Evolutionary conservation across 1,284 basidiomycete genomes (phyloP), one percentile per base, ranked within the genome.

Genomic region (Ceratorhiza oryzae-sativae): DNA sequence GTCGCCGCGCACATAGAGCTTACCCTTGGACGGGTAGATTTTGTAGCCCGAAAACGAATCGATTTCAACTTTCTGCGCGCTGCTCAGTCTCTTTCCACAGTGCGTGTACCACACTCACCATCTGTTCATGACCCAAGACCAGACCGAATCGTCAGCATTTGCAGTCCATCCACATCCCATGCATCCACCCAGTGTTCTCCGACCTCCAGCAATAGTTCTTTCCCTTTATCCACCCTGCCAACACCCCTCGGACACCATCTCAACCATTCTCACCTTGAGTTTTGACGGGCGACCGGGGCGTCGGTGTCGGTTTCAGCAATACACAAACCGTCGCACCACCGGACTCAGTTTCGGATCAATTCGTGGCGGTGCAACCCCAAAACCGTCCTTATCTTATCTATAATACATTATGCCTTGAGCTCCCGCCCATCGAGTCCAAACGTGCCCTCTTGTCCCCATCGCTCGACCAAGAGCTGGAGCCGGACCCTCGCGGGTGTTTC

Each of bases 21-120:
- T 93, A 81, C 95, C 95, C 91, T 91, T 95, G 83, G 88, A 89
- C 78, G 95, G 95, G 89, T 97, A 98, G 87, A 98, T 95, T 82
- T 92, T 92, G 88, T 86, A 94, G 79, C 94, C 93, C 79, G 94
- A 95, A 87, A 97, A 97, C 76, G 91, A 91, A 86, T 97, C 96
- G 84, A 94, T 92, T 85, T 98, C 95, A 86, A 96, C 89, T 89
- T 97, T 97, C 95, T 96, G 84, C 82, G 83, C 36, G 12, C 73
- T 15, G 1, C 6, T 70, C 46, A 56, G 65, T 34, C 12, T 18
- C 30, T 13, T n/a, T 27, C 20, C 23, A 45, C 23, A 23, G 53
- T 10, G 5, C 20, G n/a, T n/a, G 23, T n/a, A 49, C 32, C 23
- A 72, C 23, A 23, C 65, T 70, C 53, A 70, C 65, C 65, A 70